Base-by-base conservation (phyloP, 805 yeast genomes). In the Brettanomyces bruxellensis region DNA sequence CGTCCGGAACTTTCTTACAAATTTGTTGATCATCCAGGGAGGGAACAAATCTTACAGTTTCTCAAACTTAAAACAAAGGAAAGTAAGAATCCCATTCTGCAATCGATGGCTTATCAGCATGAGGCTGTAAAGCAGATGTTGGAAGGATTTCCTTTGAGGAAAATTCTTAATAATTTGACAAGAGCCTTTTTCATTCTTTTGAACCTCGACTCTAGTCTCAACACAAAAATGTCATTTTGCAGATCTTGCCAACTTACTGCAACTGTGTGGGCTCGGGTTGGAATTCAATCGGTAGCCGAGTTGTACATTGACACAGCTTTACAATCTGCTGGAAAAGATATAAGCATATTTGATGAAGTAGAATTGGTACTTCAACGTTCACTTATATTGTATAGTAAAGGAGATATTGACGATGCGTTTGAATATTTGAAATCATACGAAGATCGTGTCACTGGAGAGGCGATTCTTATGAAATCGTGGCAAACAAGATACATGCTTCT, bases 21-120 rank as follows among this genome's bases (percentile, higher is more conserved):
- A 54, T 62, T 45, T 51, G 60, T 38, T 71, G 51, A 52, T 37
- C 56, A 52, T 6, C 53, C 75, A 5, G 74, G 83, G 28, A 79
- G 79, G 47, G 81, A 76, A 48, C 90, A 84, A 56, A 73, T 87
- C 11, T 64, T 86, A 24, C 78, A 77, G 47, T 84, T 83, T 55
- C 62, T 83, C 38, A 72, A 77, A 28, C 62, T 72, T 22, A 77
- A 78, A 54, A 72, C 85, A 0, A 75, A 70, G 50, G 69, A 70
- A 45, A 74, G 72, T 11, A 68, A 55, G 36, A 65, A 79, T 24
- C 59, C 69, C 45, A 68, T 62, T 56, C 64, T 74, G 51, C 78
- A 72, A 48, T 76, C 90, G 2, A 71, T 78, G 58, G 80, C 87
- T 8, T 81, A 76, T 57, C 80, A 81, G 51, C 78, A 79, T 50